Evolutionary conservation across 257 asterid species (phyloP).

Genomic region (Linderniella brevidens): DNA sequence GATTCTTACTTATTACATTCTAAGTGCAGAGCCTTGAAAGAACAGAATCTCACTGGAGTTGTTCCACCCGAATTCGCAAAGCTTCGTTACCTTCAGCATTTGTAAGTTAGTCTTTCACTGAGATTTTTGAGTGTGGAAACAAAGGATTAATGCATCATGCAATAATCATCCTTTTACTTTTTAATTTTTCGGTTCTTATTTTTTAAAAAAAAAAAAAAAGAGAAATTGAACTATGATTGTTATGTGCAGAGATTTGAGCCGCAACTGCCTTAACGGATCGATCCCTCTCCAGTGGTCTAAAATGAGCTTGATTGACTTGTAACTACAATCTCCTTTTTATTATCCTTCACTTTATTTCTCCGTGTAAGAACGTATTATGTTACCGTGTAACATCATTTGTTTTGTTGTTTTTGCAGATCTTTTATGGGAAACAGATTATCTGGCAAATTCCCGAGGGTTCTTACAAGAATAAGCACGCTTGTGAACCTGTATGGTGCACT

Average conservation of each 20-base stretch:
- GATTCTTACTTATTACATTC: conserved; percentile 10
- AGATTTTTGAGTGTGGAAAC: not conserved
- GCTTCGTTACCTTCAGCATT: conserved; percentile 50
- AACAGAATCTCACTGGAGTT: conserved; percentile 58
- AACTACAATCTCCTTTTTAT: conserved; percentile 11
- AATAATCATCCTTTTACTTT: too few relatives aligned
- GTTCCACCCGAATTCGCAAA: conserved; percentile 58
- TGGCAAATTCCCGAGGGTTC: conserved; percentile 69
- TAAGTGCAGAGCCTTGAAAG: conserved; percentile 61
- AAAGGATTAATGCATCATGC: too few relatives aligned
- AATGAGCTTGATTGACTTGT: conserved; percentile 57
- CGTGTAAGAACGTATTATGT: not conserved
- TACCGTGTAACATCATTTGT: not conserved
- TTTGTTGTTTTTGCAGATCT: conserved; percentile 46
- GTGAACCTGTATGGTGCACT: conserved; percentile 43
- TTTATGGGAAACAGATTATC: conserved; percentile 81
- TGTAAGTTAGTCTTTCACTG: conserved; percentile 30
- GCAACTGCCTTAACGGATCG: conserved; percentile 55
- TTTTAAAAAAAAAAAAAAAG: too few relatives aligned
- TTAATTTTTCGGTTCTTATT: conserved; percentile 34
- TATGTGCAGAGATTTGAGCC: conserved; percentile 77
- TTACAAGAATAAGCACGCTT: conserved; percentile 50
- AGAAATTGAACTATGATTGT: not conserved
- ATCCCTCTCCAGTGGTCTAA: conserved; percentile 67
- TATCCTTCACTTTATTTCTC: conserved; percentile 3